Evolutionary conservation across 163 green algal genomes (phyloP).

Genomic region (Chloroidium sp.): DNA sequence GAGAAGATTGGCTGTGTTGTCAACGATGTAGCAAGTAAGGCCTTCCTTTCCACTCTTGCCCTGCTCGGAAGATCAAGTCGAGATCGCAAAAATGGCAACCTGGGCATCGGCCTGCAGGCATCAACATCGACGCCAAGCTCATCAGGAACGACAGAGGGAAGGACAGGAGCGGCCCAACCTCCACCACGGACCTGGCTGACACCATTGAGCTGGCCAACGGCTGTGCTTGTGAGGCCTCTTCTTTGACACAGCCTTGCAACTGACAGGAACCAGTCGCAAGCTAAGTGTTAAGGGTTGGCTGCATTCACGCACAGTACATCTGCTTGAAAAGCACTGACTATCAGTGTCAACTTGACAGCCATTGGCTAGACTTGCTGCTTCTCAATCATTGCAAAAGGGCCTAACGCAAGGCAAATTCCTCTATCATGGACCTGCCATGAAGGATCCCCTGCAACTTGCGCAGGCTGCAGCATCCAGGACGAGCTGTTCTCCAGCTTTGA

Average conservation of each 20-base stretch:
- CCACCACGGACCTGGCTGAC: conserved; percentile 74
- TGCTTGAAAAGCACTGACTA: no score
- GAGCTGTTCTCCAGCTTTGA: conserved; percentile 87
- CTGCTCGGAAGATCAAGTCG: no score
- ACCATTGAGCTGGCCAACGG: conserved; percentile 92
- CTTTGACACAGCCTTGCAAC: no score
- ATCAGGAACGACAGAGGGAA: conserved; percentile 65
- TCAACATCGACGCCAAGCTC: conserved; percentile 95
- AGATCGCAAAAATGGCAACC: no score
- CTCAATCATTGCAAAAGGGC: no score
- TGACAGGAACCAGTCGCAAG: not conserved
- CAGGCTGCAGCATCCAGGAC: conserved; percentile 83
- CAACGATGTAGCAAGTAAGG: conserved; percentile 75
- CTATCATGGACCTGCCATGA: no score
- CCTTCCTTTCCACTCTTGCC: not conserved
- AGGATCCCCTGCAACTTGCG: not conserved
- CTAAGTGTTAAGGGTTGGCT: not conserved
- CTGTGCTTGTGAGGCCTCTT: conserved; percentile 70
- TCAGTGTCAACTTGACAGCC: no score
- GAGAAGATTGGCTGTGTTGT: conserved; percentile 87
- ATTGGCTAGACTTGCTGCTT: no score
- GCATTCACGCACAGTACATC: no score
- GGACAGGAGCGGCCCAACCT: conserved; percentile 23
- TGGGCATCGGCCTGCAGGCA: conserved; percentile 1
- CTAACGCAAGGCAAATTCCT: no score